Conservation (phyloP, 2,329 filamentous ascomycete species). For the Rhinocladiella similis region DNA sequence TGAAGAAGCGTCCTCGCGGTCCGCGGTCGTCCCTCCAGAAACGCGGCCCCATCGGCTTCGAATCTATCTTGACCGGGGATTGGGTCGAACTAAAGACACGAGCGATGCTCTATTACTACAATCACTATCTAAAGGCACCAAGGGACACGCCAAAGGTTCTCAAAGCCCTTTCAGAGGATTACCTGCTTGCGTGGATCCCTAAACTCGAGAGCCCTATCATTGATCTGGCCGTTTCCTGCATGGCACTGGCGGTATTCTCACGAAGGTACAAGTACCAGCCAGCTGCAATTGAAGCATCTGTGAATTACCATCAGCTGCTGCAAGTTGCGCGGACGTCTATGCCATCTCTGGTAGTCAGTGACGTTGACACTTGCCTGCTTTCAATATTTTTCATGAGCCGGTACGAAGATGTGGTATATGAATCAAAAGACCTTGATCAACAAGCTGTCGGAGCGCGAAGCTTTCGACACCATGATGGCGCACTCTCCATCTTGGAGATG, state of each 20-base stretch:
- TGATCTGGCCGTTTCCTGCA: slow-evolving; percentile 33
- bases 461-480: slow-evolving; percentile 41
- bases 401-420: slow-evolving; percentile 25
- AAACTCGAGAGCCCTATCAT: slow-evolving; percentile 25
- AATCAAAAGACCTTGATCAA: background rate
- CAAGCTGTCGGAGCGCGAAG: slow-evolving; percentile 13
- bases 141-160: slow-evolving; percentile 19
- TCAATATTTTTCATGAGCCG: slow-evolving; percentile 29
- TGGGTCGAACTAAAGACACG: slow-evolving; percentile 29
- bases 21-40: slow-evolving; percentile 29
- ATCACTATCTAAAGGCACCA: slow-evolving; percentile 27
- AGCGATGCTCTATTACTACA: slow-evolving; percentile 32
- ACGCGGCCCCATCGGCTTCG: background rate
- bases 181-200: slow-evolving; percentile 15
- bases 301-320: slow-evolving; percentile 29
- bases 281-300: slow-evolving; percentile 31
- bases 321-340: slow-evolving; percentile 18
- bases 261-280: slow-evolving; percentile 26
- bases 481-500: slow-evolving; percentile 32
- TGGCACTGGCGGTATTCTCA: slow-evolving; percentile 34
- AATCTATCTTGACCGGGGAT: slow-evolving; percentile 9
- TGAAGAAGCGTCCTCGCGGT: slow-evolving; percentile 35
- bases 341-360: background rate
- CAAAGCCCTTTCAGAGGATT: slow-evolving; percentile 16
- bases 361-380: slow-evolving; percentile 28